phyloP scores from a whole-genome alignment of 1,139 yeast species.

The Yamadazyma trypodendri region DNA sequence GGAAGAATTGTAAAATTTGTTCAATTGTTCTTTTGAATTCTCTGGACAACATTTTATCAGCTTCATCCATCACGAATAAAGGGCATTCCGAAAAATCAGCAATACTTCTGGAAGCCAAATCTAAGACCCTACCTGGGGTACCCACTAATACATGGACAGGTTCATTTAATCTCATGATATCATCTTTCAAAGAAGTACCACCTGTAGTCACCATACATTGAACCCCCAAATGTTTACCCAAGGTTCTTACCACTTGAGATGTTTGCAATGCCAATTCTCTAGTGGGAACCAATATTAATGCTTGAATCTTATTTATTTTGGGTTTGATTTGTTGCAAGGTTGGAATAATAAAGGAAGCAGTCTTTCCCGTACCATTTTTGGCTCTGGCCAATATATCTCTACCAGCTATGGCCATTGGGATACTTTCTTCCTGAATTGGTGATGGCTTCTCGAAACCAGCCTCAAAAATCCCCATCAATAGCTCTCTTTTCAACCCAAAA shows the following conservation, averaged over 20 bases:
- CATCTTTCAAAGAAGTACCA: conserved; percentile 93
- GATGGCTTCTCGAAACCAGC: conserved; percentile 99
- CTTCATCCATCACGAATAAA: conserved; percentile 96
- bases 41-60: conserved; percentile 91
- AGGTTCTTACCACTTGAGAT: conserved; percentile 94
- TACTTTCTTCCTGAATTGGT: conserved; percentile 96
- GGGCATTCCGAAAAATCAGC: conserved; percentile 89
- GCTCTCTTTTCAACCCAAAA: conserved; percentile 84
- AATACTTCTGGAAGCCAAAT: conserved; percentile 82
- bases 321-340: conserved; percentile 84
- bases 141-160: conserved; percentile 91
- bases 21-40: conserved; percentile 89
- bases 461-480: conserved; percentile 97
- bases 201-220: conserved; percentile 99
- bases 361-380: conserved; percentile 97
- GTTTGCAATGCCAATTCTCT: conserved; percentile 97
- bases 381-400: conserved; percentile 97
- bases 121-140: conserved; percentile 96
- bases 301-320: conserved; percentile 80
- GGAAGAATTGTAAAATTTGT: conserved; percentile 82
- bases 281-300: conserved; percentile 86
- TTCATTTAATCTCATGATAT: conserved; percentile 86
- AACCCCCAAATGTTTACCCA: conserved; percentile 89
- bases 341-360: conserved; percentile 94
- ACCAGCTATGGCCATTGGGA: conserved; percentile 93